Conservation (phyloP, 441 rosid genomes). For the Populus hybrid region DNA sequence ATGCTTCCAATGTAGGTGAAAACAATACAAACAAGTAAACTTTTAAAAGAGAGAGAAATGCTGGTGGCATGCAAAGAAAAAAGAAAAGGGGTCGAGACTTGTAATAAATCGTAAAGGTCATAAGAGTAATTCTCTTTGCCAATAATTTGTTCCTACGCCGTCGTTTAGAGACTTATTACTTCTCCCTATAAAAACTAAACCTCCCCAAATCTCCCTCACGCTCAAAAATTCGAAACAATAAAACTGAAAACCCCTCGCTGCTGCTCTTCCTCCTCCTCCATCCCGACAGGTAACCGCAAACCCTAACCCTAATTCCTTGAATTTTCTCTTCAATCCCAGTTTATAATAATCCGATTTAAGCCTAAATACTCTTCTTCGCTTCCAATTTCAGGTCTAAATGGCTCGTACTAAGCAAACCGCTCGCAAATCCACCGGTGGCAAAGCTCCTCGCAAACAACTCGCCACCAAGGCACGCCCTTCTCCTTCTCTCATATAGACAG, state of each 20-base stretch:
- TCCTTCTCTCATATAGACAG: background rate
- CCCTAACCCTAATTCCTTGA: background rate
- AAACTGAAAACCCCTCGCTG: background rate
- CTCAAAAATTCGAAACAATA: background rate
- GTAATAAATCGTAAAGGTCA: too few species aligned
- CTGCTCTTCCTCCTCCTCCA: background rate
- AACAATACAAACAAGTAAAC: too few species aligned
- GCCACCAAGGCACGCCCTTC: background rate
- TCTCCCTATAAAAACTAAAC: background rate
- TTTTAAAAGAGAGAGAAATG: background rate
- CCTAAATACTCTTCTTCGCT: background rate
- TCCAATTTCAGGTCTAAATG: background rate
- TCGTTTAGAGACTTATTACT: background rate
- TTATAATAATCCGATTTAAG: background rate
- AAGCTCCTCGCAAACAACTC: background rate
- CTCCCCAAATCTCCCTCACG: background rate
- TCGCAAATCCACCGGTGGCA: background rate
- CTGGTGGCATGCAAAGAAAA: background rate
- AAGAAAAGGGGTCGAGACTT: background rate
- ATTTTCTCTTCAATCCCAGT: background rate
- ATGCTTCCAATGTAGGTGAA: too few species aligned
- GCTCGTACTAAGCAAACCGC: background rate
- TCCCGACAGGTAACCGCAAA: background rate
- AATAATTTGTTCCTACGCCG: background rate
- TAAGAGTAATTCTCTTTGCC: background rate